phyloP scores from a whole-genome alignment of 257 asterid genomes.

The Vinca minor region DNA sequence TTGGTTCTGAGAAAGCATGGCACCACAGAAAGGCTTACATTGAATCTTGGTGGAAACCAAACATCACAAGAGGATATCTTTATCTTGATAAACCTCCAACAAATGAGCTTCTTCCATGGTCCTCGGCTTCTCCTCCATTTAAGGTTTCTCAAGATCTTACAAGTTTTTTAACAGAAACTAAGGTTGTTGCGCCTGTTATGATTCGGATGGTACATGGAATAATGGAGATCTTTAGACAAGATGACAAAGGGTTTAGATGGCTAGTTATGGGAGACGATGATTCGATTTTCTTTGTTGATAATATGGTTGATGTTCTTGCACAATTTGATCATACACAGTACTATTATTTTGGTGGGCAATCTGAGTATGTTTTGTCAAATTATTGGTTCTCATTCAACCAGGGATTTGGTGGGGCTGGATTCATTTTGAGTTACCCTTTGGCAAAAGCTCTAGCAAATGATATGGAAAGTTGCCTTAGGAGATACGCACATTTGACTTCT shows the following conservation, averaged over 20 bases:
- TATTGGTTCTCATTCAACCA: constrained; percentile 40
- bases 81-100: constrained; percentile 39
- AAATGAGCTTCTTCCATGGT: constrained; percentile 47
- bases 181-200: constrained; percentile 9
- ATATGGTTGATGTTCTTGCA: constrained; percentile 39
- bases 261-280: constrained; percentile 76
- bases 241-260: constrained; percentile 38
- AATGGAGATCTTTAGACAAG: constrained; percentile 44
- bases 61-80: constrained; percentile 37
- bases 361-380: constrained; percentile 47
- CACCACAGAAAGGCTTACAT: constrained; percentile 37
- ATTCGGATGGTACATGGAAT: constrained; percentile 49
- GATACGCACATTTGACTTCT: constrained; percentile 31
- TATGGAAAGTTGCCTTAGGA: constrained; percentile 39
- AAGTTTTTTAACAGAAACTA: constrained; percentile 20
- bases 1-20: constrained; percentile 50
- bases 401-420: constrained; percentile 76
- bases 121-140: constrained; percentile 45
- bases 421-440: constrained; percentile 43
- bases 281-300: constrained; percentile 49
- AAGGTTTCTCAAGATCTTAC: constrained; percentile 34
- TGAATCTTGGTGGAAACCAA: constrained; percentile 76
- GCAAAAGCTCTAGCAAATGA: constrained; percentile 43
- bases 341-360: constrained; percentile 44
- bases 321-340: constrained; percentile 38